phyloP scores from a whole-genome alignment of 306 rosid species.

The Datisca glomerata region DNA sequence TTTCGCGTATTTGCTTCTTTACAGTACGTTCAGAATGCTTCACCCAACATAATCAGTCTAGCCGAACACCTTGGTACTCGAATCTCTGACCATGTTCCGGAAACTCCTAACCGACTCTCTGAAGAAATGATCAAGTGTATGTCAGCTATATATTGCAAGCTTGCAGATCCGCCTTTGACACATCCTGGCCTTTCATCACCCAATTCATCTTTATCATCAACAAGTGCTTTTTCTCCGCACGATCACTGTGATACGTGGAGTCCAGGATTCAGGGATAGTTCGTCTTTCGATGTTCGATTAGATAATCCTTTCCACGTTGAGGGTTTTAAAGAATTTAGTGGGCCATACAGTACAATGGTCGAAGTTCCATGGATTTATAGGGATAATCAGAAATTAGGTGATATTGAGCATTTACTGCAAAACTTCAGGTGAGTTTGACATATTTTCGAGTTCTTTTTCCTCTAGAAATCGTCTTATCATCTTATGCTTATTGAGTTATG shows the following conservation, averaged over 20 bases:
- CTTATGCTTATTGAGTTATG: constrained; percentile 11
- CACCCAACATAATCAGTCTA: constrained; percentile 65
- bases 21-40: constrained; percentile 41
- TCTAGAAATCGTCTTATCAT: constrained; percentile 2
- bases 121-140: constrained; percentile 97
- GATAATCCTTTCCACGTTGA: constrained; percentile 88
- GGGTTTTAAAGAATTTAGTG: constrained; percentile 89
- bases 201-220: constrained; percentile 66
- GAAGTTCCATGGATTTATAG: constrained; percentile 86
- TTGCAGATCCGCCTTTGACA: constrained; percentile 60
- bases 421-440: constrained; percentile 53
- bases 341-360: constrained; percentile 96
- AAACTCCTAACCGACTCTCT: constrained; percentile 63
- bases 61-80: constrained; percentile 96
- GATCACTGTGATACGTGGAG: constrained; percentile 82
- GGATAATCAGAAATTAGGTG: constrained; percentile 56
- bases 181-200: constrained; percentile 76
- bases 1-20: constrained; percentile 4
- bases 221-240: constrained; percentile 56
- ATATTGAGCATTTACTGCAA: constrained; percentile 62
- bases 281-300: constrained; percentile 61
- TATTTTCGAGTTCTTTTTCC: constrained; percentile 1
- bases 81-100: constrained; percentile 65
- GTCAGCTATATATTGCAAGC: constrained; percentile 82
- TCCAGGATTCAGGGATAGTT: constrained; percentile 54